Base-by-base conservation (phyloP, 352 stramenopile species). In the Blastocystis sp. region DNA sequence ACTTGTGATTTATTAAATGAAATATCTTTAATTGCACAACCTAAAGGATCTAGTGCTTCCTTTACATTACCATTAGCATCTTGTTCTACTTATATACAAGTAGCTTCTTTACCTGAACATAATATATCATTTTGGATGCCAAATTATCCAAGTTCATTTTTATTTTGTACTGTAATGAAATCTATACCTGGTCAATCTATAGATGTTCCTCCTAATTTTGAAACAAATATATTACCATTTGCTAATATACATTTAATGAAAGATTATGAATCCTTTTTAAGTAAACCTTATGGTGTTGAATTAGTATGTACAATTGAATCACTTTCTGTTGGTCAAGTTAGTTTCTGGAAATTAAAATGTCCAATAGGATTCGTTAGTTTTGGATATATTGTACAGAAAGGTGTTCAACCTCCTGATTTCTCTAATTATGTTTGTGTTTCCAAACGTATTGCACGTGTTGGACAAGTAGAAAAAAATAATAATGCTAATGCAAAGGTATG, bases 111-210 rank as follows among this genome's bases (percentile, higher is more conserved):
- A n/a, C 34, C 52, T 21, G 52, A 62, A 34, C 35, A 42, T 21
- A 19, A 16, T 19, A 19, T 62, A 16, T 49, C 33, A 25, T 62
- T 62, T 42, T 62, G 52, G 52, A n/a, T 32, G 16, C 52, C 52
- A 23, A 11, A 30, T 25, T 2, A 7, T 5, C 3, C n/a, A 2
- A 39, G 40, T 13, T 27, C 25, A 13, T 13, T 48, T 21, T 28
- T 42, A 4, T 40, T 62, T 13, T 39, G 39, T 2, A 43, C 52
- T 0, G 52, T 62, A 16, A 3, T 62, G 35, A 62, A 62, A 31
- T 24, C 34, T 7, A 42, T 25, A n/a, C 39, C 48, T 18, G 34
- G 10, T 2, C 18, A 25, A 2, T 30, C 52, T 16, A 3, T 62
- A 9, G 32, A 18, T 2, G n/a, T 52, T 19, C 52, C 52, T 7